These are phyloP conservation scores for Capsaspora owczarzaki DNA, from an alignment of 78 protist species.

Conservation along the genomic window DNA sequence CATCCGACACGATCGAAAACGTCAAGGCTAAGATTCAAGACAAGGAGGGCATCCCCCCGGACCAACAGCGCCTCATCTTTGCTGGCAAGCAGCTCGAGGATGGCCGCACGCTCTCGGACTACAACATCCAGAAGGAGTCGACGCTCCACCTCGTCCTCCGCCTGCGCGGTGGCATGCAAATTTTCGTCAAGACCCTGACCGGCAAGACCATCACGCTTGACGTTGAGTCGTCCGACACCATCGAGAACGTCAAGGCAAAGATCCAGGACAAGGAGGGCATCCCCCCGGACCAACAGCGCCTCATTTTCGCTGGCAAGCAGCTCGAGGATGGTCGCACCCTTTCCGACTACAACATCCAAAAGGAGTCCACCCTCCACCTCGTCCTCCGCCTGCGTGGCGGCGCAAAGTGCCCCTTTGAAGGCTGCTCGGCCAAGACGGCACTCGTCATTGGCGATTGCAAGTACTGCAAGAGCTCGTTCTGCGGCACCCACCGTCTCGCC, in stretches of 20 bases:
- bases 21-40: constrained; percentile 96
- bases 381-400: constrained; percentile 43
- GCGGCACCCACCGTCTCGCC: constrained; percentile 6
- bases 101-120: constrained; percentile 94
- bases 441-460: constrained; percentile 6
- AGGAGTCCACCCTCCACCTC: constrained; percentile 87
- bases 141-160: constrained; percentile 80
- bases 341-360: constrained; percentile 92
- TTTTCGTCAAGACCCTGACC: constrained; percentile 71
- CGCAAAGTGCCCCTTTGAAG: constrained; percentile 7
- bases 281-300: constrained; percentile 98
- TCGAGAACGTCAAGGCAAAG: constrained; percentile 91
- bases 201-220: constrained; percentile 86
- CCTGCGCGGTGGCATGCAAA: constrained; percentile 66
- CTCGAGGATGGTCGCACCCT: constrained; percentile 96
- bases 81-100: constrained; percentile 98
- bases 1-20: constrained; percentile 87
- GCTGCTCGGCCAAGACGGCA: background rate
- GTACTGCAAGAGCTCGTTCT: background rate
- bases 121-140: constrained; percentile 95
- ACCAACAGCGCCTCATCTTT: constrained; percentile 97
- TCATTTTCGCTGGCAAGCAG: constrained; percentile 96
- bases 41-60: constrained; percentile 98
- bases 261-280: constrained; percentile 98
- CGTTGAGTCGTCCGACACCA: constrained; percentile 92